A percentile compares a stretch with the other conserved stretches of the same genome.
These are phyloP conservation scores for Leccinum uliginosum DNA, from an alignment of 768 basidiomycete genomes.

Conservation along the genomic window DNA sequence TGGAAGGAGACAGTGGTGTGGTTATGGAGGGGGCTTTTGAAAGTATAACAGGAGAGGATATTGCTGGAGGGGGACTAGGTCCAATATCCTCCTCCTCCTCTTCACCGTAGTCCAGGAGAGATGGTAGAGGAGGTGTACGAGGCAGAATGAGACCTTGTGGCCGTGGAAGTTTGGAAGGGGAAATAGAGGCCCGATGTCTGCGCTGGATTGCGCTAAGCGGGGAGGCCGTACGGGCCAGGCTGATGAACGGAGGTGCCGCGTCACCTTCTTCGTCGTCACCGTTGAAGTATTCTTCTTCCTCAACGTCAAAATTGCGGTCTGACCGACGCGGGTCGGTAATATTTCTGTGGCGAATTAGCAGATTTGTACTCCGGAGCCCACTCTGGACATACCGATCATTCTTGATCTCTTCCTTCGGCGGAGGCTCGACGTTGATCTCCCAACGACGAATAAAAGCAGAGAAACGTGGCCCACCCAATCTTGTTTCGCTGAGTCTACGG, in stretches of 20 bases:
- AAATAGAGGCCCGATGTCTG: constrained; percentile 48
- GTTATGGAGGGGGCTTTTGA: constrained; percentile 12
- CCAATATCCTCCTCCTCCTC: constrained; percentile 43
- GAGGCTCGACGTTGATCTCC: constrained; percentile 90
- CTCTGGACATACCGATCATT: constrained; percentile 43
- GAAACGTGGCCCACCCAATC: constrained; percentile 64
- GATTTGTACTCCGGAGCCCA: constrained; percentile 2
- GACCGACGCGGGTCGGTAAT: constrained; percentile 36
- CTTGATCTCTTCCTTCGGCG: constrained; percentile 48
- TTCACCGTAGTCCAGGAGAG: constrained; percentile 76
- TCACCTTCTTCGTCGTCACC: constrained; percentile 75
- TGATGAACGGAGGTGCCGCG: constrained; percentile 32
- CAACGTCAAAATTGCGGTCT: constrained; percentile 55
- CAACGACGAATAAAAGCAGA: constrained; percentile 70
- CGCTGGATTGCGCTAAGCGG: constrained; percentile 47
- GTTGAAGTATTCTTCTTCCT: constrained; percentile 95
- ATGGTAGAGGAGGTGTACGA: constrained; percentile 50
- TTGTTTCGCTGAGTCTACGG: constrained; percentile 55
- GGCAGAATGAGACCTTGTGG: constrained; percentile 37
- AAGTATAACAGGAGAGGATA: constrained; percentile 6
- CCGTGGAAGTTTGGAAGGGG: constrained; percentile 44
- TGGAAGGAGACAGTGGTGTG: constrained; percentile 31
- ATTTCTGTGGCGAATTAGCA: constrained; percentile 31
- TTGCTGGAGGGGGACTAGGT: constrained; percentile 14
- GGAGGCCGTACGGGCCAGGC: constrained; percentile 26